Percentiles rank a stretch among this genome's conserved stretches.
Evolutionary conservation across 345 rosid species (phyloP).

Genomic region (Cardamine chenopodiifolia): DNA sequence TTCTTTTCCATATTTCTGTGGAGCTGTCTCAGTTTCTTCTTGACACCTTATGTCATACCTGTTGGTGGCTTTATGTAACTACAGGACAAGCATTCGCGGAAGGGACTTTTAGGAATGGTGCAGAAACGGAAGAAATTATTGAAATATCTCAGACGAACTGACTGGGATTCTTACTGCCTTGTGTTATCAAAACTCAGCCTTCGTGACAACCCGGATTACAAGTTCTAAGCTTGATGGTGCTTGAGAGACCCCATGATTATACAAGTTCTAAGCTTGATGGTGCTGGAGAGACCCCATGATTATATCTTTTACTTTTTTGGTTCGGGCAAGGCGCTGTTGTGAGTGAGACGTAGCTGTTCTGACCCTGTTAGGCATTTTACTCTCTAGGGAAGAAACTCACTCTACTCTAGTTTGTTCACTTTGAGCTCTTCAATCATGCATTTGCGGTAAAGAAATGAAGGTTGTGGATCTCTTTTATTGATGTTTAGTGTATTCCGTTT

Average conservation of each 20-base stretch:
- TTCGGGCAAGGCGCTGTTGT: slow-evolving; percentile 1
- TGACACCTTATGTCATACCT: not conserved
- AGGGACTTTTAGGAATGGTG: slow-evolving; percentile 80
- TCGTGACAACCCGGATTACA: slow-evolving; percentile 73
- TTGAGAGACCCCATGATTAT: not conserved
- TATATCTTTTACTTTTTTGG: slow-evolving; percentile 17
- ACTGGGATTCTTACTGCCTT: slow-evolving; percentile 86
- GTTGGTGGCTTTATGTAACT: slow-evolving; percentile 20
- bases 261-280: slow-evolving; percentile 46
- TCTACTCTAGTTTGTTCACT: slow-evolving; percentile 7
- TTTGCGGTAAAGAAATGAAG: slow-evolving; percentile 7
- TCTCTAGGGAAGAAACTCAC: slow-evolving; percentile 16
- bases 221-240: slow-evolving; percentile 40
- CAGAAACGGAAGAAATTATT: slow-evolving; percentile 77
- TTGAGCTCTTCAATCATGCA: slow-evolving; percentile 23
- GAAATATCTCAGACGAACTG: slow-evolving; percentile 87
- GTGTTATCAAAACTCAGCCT: slow-evolving; percentile 79
- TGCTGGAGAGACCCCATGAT: not conserved
- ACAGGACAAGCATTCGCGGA: slow-evolving; percentile 87
- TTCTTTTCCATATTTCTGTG: not conserved
- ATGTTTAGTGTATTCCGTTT: not conserved
- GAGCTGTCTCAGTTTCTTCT: not conserved
- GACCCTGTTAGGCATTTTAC: slow-evolving; percentile 21
- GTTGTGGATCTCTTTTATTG: slow-evolving; percentile 12
- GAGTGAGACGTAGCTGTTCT: slow-evolving; percentile 31